These are phyloP conservation scores for Drechslera avenae DNA, from an alignment of 2,329 filamentous ascomycete species.

Conservation along the genomic window DNA sequence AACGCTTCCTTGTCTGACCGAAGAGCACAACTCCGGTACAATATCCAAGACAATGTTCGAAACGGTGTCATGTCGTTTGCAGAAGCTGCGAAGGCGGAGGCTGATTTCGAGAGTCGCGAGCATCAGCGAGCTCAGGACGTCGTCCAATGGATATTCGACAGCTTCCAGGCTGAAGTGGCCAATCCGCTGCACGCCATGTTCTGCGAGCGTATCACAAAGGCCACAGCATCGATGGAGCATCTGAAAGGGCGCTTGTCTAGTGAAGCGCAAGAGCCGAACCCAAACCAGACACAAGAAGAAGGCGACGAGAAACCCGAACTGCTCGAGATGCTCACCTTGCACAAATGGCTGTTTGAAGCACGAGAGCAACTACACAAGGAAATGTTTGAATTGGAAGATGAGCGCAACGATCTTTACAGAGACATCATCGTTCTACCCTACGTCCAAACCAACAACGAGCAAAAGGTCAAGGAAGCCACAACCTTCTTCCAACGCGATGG, in stretches of 20 bases:
- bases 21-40: constrained; percentile 69
- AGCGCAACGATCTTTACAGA: constrained; percentile 85
- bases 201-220: constrained; percentile 72
- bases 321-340: constrained; percentile 87
- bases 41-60: constrained; percentile 78
- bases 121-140: constrained; percentile 71
- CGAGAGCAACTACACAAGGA: constrained; percentile 86
- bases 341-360: constrained; percentile 97
- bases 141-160: constrained; percentile 80
- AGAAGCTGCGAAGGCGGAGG: constrained; percentile 81
- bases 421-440: constrained; percentile 85
- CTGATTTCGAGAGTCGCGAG: constrained; percentile 73
- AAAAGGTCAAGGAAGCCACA: constrained; percentile 78
- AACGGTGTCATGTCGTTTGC: constrained; percentile 80
- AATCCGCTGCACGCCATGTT: constrained; percentile 81
- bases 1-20: constrained; percentile 62
- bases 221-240: constrained; percentile 77
- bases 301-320: constrained; percentile 94
- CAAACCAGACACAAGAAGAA: constrained; percentile 89
- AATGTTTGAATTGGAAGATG: constrained; percentile 81
- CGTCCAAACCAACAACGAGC: constrained; percentile 70
- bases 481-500: constrained; percentile 84
- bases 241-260: constrained; percentile 74
- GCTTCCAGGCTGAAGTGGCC: constrained; percentile 82
- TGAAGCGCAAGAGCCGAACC: constrained; percentile 69